Evolutionary conservation across 1,284 basidiomycete genomes (phyloP), one percentile per base, ranked within the genome.

Genomic region (Fomitopsis pinicola): DNA sequence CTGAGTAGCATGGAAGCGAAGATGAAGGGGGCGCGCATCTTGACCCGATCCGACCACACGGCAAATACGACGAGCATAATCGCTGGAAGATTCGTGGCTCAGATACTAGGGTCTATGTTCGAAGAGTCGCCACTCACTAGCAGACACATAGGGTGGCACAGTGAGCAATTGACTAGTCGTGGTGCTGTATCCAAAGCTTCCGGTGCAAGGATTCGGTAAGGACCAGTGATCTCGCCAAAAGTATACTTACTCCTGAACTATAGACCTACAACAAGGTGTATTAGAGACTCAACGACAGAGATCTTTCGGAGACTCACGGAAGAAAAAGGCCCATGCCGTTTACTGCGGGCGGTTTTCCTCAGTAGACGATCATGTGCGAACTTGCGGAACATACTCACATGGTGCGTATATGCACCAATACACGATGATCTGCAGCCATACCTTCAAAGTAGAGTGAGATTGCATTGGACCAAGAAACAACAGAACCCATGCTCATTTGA

Each of bases 121-220:
- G 22, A 22, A 2, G 22, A 22, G 22, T 22, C 22, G 22, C 22
- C 22, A 22, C 82, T 63, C 67, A 86, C 85, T 83, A 0, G 85
- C 85, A 59, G 82, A 75, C 35, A 86, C 71, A 67, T 91, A 91
- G 17, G 87, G 84, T 0, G 89, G 89, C 0, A 90, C 82, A 0
- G 87, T 89, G 30, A 91, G 77, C 1, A 91, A 76, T 66, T 91
- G 86, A 61, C 81, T 85, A 62, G 87, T 77, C 0, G 85, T 74
- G 2, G 82, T 74, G 12, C 75, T 72, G 67, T 82, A 82, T 8
- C 85, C 86, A 60, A 88, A 88, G 3, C 52, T 54, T 19, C 22
- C 22, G 22, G 22, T 3, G 15, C 0, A 5, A 38, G 26, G 22
- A 22, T 22, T 22, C 2, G 22, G 22, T 22, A 22, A 22, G 22